phyloP scores from a whole-genome alignment of 108 stramenopile genomes.

The Conticribra weissflogii region DNA sequence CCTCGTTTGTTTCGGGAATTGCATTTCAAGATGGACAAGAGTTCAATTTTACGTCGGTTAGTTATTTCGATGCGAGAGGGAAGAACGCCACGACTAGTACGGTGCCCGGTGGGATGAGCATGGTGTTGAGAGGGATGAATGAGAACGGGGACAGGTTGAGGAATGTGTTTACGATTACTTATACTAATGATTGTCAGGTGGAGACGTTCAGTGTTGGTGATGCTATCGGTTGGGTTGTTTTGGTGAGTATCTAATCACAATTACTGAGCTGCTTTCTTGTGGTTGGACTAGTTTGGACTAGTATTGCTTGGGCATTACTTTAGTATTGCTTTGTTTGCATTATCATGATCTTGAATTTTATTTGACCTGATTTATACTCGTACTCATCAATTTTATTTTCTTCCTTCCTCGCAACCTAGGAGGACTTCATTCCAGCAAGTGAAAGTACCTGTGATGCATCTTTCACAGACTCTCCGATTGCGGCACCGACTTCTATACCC shows the following conservation, averaged over 20 bases:
- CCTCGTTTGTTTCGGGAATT: slow-evolving; percentile 11
- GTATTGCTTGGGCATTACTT: too few relatives aligned
- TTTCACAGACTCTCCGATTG: too few relatives aligned
- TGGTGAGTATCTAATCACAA: slow-evolving; percentile 25
- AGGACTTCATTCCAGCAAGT: neutral
- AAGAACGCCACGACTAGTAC: neutral
- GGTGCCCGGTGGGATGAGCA: slow-evolving; percentile 31
- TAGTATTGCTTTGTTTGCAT: too few relatives aligned
- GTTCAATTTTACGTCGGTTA: slow-evolving; percentile 31
- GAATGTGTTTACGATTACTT: slow-evolving; percentile 45
- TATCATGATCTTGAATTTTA: too few relatives aligned
- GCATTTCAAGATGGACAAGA: slow-evolving; percentile 17
- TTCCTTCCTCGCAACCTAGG: neutral
- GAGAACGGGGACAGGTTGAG: slow-evolving; percentile 20
- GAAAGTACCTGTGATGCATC: neutral
- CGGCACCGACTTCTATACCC: too few relatives aligned
- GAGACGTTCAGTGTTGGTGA: slow-evolving; percentile 44
- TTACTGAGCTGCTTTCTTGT: too few relatives aligned
- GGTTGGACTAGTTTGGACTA: too few relatives aligned
- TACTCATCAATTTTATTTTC: neutral
- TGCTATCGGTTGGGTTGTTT: slow-evolving; percentile 44
- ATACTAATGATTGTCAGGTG: slow-evolving; percentile 40
- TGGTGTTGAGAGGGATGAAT: slow-evolving; percentile 44
- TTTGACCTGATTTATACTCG: too few relatives aligned
- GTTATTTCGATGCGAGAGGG: neutral